These are phyloP conservation scores for Penicillium angulare DNA, from an alignment of 495 filamentous ascomycete species.

Conservation along the genomic window DNA sequence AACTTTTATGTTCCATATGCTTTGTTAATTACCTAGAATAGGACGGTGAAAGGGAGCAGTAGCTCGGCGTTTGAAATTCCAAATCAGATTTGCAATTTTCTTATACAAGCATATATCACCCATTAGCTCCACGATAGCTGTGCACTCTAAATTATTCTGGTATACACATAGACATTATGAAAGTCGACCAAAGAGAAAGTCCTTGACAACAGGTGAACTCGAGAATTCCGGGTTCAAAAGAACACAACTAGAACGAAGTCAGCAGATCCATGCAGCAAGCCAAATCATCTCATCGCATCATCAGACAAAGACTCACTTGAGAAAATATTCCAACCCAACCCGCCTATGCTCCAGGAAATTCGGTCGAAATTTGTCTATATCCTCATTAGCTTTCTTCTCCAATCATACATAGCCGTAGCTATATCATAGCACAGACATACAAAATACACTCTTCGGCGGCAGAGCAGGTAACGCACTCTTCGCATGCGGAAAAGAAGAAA, in stretches of 20 bases:
- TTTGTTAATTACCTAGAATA: too few relatives aligned
- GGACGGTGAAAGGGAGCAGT: too few relatives aligned
- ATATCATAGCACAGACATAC: conserved; percentile 53
- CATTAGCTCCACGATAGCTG: conserved; percentile 1
- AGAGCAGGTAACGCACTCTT: conserved; percentile 61
- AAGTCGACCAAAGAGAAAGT: conserved; percentile 59
- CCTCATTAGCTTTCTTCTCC: conserved; percentile 11
- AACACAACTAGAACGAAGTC: conserved; percentile 50
- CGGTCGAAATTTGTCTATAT: conserved; percentile 61
- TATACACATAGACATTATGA: conserved; percentile 16
- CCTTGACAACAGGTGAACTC: conserved; percentile 65
- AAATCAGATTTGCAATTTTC: not conserved
- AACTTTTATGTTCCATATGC: too few relatives aligned
- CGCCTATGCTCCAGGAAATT: conserved; percentile 66
- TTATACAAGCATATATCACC: not conserved
- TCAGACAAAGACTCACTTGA: conserved; percentile 55
- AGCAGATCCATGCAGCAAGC: not conserved
- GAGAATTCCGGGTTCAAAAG: conserved; percentile 70
- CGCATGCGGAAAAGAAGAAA: conserved; percentile 64
- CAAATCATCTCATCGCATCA: too few relatives aligned
- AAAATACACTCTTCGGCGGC: conserved; percentile 68
- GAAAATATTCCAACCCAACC: conserved; percentile 65
- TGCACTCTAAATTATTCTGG: not conserved
- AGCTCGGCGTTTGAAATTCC: not conserved
- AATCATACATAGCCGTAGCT: too few relatives aligned